phyloP scores from a whole-genome alignment of 2,329 filamentous ascomycete species.

The Arthrobotrys conoides region DNA sequence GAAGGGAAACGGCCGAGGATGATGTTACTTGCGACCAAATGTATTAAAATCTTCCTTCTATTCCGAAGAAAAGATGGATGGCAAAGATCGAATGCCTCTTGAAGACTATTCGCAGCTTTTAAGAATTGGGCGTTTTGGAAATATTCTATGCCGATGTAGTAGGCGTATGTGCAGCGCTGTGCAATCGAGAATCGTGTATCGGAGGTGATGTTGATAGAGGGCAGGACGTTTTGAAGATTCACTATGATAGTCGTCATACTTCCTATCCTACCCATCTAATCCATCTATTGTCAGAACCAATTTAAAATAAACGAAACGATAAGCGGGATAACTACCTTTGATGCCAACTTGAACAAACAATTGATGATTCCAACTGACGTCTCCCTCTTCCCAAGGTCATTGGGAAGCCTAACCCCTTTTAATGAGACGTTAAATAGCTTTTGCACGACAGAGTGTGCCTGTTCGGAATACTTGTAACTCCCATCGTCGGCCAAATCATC shows the following conservation, averaged over 20 bases:
- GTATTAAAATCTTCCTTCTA: conserved; percentile 54
- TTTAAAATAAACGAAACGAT: background rate
- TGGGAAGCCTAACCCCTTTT: conserved; percentile 41
- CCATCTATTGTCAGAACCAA: background rate
- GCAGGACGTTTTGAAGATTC: conserved; percentile 56
- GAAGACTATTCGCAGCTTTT: conserved; percentile 46
- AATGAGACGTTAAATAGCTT: conserved; percentile 54
- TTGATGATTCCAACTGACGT: conserved; percentile 57
- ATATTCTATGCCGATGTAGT: conserved; percentile 56
- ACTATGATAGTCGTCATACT: conserved; percentile 59
- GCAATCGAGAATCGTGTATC: conserved; percentile 58
- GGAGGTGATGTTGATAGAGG: conserved; percentile 49
- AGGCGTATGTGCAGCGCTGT: conserved; percentile 58
- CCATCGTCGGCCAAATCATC: conserved; percentile 47
- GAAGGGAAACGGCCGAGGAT: conserved; percentile 56
- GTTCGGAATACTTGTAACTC: conserved; percentile 42
- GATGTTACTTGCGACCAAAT: conserved; percentile 46
- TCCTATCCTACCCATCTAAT: conserved; percentile 55
- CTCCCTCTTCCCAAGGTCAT: conserved; percentile 54
- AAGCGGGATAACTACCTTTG: conserved; percentile 22
- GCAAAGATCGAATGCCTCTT: conserved; percentile 46
- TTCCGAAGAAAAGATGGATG: conserved; percentile 57
- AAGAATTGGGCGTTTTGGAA: conserved; percentile 58
- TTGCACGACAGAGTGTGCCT: conserved; percentile 56
- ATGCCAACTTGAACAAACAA: conserved; percentile 57